Base-by-base conservation (phyloP, 1,284 basidiomycete genomes). In the Tylopilus orsonianus region DNA sequence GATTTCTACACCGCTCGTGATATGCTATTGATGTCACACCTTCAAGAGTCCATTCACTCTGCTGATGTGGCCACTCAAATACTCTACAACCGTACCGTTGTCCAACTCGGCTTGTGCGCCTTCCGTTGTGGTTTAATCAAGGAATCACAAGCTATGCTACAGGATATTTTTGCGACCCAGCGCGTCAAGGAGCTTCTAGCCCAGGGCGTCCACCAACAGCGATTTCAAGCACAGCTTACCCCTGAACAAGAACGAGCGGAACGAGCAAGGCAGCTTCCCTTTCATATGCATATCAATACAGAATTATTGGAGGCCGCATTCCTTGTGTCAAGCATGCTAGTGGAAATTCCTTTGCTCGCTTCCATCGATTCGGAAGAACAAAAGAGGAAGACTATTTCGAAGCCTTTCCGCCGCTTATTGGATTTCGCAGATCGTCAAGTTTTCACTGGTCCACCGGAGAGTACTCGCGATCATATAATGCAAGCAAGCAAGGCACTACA, bases 221-320 rank as follows among this genome's bases (percentile, higher is more conserved):
- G 93, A 43, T 97, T 90, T 79, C 90, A 90, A 61, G 76, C 62
- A 42, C 67, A 79, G 4, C 75, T 97, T 46, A 84, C 88, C 13
- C 92, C 93, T 7, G 97, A 99, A 70, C 96, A 99, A 72, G 97
- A 99, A 70, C 91, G 94, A 67, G 85, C 94, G 7, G 97, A 99
- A 70, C 91, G 94, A 60, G 90, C 94, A 59, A 83, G 96, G 39
- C 92, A 98, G 63, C 78, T 99, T 20, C 97, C 97, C 27, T 99
- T 99, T 87, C 97, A 99, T 72, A 93, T 99, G 90, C 97, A 99
- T 74, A 96, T 99, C 74, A 99, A 99, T 75, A 92, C 97, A 13
- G 97, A 99, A 71, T 77, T 99, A 23, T 78, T 99, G 53, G 97
- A 99, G 71, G 95, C 94, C 36, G 95, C 93, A 8, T 99, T 98